Base-by-base conservation (phyloP, 2,329 filamentous ascomycete genomes). In the Sporothrix brasiliensis region DNA sequence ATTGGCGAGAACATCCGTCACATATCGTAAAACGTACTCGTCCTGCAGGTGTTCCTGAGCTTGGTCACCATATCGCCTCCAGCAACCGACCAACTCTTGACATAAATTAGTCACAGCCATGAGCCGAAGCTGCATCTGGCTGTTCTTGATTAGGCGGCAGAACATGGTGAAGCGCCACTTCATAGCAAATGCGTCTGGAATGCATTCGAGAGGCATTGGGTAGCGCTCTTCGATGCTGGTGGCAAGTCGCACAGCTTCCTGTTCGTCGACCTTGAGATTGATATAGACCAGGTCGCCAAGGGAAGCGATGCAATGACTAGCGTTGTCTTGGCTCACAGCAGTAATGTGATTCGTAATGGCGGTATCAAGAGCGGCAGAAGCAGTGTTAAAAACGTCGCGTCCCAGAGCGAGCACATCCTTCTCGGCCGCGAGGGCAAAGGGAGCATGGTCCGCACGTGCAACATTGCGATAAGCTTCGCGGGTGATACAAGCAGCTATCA, bases 121-220 rank as follows among this genome's bases (percentile, higher is more conserved):
- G 14, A 96, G 91, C 50, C 94, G 90, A 50, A 97, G 83, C 76
- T 97, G 92, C 93, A 98, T 97, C 76, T 94, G 92, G 49, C 92
- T 90, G 70, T 92, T 94, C 76, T 87, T 88, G 68, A 97, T 89
- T 74, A 94, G 88, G 74, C 88, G 90, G 75, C 88, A 88, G 67
- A 92, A 82, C 1, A 90, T 82, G 56, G 83, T 83, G 75, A 97
- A 89, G 67, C 88, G 89, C 90, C 92, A 96, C 69, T 88, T 85
- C 68, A 84, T 82, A 1, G 84, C 80, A 19, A 91, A 82, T 0
- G 89, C 81, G 10, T 86, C 84, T 1, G 81, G 76, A 0, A 81
- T 81, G 70, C 80, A 79, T 2, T 77, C 78, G 3, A 74, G 72
- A 9, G 80, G 76, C 30, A 86, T 78, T 10, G 84, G 83, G 69